Conservation (phyloP, 1,139 yeast species). For the Scheffersomyces cryptocercus region DNA sequence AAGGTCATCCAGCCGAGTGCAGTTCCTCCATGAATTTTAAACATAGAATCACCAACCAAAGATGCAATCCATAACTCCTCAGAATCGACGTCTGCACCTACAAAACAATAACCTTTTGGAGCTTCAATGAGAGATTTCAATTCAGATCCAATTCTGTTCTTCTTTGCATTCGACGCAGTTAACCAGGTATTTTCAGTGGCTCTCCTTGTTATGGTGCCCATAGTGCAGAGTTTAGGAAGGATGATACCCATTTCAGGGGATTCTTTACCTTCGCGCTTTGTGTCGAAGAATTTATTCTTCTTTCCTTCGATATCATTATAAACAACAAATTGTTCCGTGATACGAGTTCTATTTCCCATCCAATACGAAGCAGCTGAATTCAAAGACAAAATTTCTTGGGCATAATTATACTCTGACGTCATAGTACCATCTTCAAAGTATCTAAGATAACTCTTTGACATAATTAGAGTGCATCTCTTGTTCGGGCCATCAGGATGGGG, state of each 20-base stretch:
- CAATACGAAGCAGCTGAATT: constrained; percentile 88
- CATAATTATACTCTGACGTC: constrained; percentile 70
- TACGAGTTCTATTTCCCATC: constrained; percentile 87
- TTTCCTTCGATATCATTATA: constrained; percentile 28
- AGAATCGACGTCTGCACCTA: constrained; percentile 98
- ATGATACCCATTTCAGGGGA: constrained; percentile 64
- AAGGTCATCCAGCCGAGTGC: constrained; percentile 99
- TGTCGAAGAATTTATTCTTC: constrained; percentile 27
- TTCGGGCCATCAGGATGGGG: constrained; percentile 89
- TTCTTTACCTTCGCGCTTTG: constrained; percentile 21
- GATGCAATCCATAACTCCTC: constrained; percentile 99
- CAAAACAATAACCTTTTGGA: constrained; percentile 86
- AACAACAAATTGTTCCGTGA: constrained; percentile 83
- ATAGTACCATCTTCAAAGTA: constrained; percentile 75
- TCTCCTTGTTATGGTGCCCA: constrained; percentile 96
- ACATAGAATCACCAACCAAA: constrained; percentile 86
- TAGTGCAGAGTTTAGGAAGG: constrained; percentile 78
- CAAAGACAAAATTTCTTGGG: constrained; percentile 73
- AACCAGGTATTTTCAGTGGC: constrained; percentile 98
- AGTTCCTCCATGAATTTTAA: constrained; percentile 90
- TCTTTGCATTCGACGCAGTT: constrained; percentile 93
- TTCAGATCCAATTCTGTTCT: constrained; percentile 86
- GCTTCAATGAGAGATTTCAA: constrained; percentile 84
- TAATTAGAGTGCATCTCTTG: constrained; percentile 72
- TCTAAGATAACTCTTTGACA: constrained; percentile 73